Percentiles rank a stretch among this genome's conserved stretches.
phyloP scores from a whole-genome alignment of 2,329 filamentous ascomycete genomes.

The Dactylella cylindrospora region DNA sequence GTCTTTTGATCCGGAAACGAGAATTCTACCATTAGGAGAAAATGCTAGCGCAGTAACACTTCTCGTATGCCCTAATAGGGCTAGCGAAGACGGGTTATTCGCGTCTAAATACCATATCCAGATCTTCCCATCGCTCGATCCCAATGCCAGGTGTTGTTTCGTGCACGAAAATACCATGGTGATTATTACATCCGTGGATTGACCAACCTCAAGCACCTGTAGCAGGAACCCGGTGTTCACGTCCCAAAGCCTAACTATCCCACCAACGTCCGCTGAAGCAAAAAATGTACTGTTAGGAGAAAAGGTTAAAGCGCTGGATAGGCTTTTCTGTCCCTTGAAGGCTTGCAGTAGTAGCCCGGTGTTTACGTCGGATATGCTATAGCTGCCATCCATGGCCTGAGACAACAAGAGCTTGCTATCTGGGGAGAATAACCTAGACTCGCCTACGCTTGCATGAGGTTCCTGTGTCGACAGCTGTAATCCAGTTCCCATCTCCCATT shows the following conservation, averaged over 20 bases:
- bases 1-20: slow-evolving; percentile 4
- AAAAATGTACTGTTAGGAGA: not conserved
- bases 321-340: no score
- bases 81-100: not conserved
- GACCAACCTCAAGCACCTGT: no score
- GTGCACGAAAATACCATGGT: no score
- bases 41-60: not conserved
- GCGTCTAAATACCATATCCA: no score
- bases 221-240: no score
- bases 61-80: not conserved
- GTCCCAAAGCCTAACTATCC: no score
- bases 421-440: not conserved
- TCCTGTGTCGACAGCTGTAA: no score
- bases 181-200: no score
- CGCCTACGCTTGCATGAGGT: not conserved
- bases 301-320: not conserved
- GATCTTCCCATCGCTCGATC: not conserved
- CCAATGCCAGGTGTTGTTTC: no score
- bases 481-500: no score
- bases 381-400: not conserved
- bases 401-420: not conserved
- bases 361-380: not conserved
- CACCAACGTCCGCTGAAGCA: no score
- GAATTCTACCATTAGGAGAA: not conserved
- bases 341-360: not conserved